Evolutionary conservation across 2,329 filamentous ascomycete genomes (phyloP), one percentile per base, ranked within the genome.

Genomic region (Phialemonium atrogriseum): DNA sequence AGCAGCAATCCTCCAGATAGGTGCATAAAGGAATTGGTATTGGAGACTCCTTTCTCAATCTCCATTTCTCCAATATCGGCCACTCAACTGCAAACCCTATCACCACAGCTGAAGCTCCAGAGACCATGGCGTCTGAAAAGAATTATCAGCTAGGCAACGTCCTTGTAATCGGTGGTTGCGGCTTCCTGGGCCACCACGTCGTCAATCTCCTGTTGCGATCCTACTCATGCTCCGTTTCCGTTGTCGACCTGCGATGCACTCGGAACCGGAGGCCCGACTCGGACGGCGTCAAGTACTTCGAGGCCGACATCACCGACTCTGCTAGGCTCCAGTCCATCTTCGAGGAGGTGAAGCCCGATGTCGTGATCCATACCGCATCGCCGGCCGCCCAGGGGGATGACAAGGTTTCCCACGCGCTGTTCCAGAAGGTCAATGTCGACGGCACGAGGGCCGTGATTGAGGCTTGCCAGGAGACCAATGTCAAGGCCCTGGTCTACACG

Each of bases 321-420:
- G 64, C 66, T 33, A 68, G 67, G 39, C 67, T 91, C 41, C 54
- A 71, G 24, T 62, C 68, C 22, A 60, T 85, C 26, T 77, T 96
- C 47, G 56, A 68, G 19, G 64, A 75, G 41, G 67, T 78, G 33
- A 73, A 71, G 47, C 88, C 89, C 13, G 78, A 87, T 51, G 74
- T 93, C 10, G 85, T 98, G 31, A 80, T 96, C 49, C 89, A 98
- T 59, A 94, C 88, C 3, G 91, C 89, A 13, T 84, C 80, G 20
- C 84, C 84, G 23, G 58, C 68, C 15, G 68, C 64, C 37, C 69
- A 73, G 52, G 62, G 71, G 59, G 56, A 55, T 49, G 49, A 66
- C 54, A 59, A 62, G 49, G 58, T 70, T 49, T 58, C 68, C 47
- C 66, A 79, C 42, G 68, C 72, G 12, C 59, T 84, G 21, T 81